Evolutionary conservation across 768 basidiomycete species (phyloP).

Genomic region (Trametopsis cervina): DNA sequence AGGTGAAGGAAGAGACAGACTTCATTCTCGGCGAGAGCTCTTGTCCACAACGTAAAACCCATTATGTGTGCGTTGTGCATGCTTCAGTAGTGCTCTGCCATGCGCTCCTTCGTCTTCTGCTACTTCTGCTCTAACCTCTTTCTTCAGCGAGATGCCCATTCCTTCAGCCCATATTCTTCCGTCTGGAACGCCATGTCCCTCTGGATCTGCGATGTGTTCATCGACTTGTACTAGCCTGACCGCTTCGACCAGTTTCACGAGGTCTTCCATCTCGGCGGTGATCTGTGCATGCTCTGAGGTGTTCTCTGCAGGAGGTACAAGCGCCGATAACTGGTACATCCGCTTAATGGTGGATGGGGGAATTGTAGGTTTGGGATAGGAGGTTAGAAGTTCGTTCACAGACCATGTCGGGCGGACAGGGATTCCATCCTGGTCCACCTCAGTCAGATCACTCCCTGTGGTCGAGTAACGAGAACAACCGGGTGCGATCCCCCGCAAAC

Average conservation of each 20-base stretch:
- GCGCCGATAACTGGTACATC: constrained; percentile 68
- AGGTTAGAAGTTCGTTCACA: constrained; percentile 66
- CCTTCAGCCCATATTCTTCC: constrained; percentile 13
- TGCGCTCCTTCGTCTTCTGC: constrained; percentile 20
- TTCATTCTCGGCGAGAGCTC: constrained; percentile 15
- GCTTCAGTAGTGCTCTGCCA: constrained; percentile 41
- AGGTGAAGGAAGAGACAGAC: background rate
- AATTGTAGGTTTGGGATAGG: constrained; percentile 65
- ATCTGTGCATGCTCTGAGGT: constrained; percentile 45
- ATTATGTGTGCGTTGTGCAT: constrained; percentile 43
- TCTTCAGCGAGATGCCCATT: constrained; percentile 5
- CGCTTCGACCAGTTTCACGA: constrained; percentile 75
- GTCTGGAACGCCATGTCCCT: constrained; percentile 2
- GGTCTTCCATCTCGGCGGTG: constrained; percentile 58
- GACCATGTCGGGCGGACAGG: constrained; percentile 74
- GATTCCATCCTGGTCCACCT: constrained; percentile 53
- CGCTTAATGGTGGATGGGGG: constrained; percentile 49
- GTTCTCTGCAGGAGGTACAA: constrained; percentile 55
- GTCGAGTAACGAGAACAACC: too few relatives aligned
- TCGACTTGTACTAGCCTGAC: constrained; percentile 53
- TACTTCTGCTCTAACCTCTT: too few relatives aligned
- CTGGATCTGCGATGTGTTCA: constrained; percentile 1
- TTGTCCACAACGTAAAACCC: constrained; percentile 61
- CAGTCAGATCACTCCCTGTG: background rate
- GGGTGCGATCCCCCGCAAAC: too few relatives aligned